phyloP scores from a whole-genome alignment of 2,329 filamentous ascomycete species.

The Massarina eburnea region DNA sequence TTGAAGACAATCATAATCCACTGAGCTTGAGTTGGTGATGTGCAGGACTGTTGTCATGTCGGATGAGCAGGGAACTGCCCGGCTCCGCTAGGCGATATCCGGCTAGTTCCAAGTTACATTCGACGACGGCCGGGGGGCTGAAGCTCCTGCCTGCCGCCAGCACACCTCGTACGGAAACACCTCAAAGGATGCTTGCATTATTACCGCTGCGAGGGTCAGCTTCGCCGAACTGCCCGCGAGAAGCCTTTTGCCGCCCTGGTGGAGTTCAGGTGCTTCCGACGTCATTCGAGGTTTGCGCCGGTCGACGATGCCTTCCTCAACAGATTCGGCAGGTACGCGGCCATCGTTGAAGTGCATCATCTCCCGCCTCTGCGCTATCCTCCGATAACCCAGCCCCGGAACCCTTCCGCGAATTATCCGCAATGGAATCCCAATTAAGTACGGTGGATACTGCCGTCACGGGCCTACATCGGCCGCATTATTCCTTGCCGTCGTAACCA shows the following conservation, averaged over 20 bases:
- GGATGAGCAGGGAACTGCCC: neutral
- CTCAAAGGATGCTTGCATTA: no score
- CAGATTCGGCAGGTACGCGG: neutral
- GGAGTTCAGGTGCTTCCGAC: neutral
- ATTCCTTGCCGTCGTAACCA: neutral
- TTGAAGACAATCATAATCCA: no score
- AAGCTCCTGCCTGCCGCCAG: neutral
- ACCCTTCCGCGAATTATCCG: neutral
- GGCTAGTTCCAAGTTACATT: neutral
- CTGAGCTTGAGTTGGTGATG: neutral
- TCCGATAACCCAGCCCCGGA: neutral
- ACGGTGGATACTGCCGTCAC: neutral
- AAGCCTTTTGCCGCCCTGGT: neutral
- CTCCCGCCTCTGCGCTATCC: no score
- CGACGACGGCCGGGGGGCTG: neutral
- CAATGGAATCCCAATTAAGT: neutral
- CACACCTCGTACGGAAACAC: neutral
- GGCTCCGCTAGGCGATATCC: neutral
- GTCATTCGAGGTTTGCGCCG: neutral
- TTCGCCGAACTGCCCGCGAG: no score
- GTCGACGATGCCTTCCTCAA: no score
- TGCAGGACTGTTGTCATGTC: no score
- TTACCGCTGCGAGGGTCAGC: no score
- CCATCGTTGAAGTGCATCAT: neutral
- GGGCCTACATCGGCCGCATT: neutral